Percentiles rank a stretch among this genome's conserved stretches.
Evolutionary conservation across 345 rosid species (phyloP).

Genomic region (Isatis tinctoria): DNA sequence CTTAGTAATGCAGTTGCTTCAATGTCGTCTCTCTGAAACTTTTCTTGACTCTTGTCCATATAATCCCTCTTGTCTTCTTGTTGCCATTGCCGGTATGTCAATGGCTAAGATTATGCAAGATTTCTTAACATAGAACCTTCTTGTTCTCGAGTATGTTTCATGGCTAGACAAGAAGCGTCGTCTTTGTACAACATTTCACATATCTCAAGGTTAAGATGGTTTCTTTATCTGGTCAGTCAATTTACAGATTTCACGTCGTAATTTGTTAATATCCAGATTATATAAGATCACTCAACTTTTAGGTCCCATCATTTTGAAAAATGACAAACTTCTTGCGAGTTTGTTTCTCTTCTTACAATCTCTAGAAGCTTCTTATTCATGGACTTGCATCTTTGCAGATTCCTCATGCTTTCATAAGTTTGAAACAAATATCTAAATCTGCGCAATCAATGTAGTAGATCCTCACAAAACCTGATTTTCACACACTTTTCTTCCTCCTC

Average conservation of each 20-base stretch:
- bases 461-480: background rate
- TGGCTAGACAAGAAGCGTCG: background rate
- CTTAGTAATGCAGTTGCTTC: background rate
- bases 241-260: background rate
- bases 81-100: background rate
- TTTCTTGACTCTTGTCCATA: background rate
- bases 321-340: background rate
- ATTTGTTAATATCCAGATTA: background rate
- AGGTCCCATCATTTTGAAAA: background rate
- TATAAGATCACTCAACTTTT: background rate
- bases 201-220: background rate
- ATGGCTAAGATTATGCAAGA: background rate
- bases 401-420: background rate
- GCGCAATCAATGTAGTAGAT: background rate
- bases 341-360: background rate
- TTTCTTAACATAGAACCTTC: background rate
- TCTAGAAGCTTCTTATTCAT: background rate
- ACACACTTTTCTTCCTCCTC: background rate
- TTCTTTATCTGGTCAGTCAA: background rate
- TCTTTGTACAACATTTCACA: background rate
- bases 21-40: constrained; percentile 5
- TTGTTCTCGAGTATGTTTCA: constrained; percentile 5
- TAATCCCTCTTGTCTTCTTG: background rate
- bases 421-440: background rate
- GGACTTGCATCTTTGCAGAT: background rate